Evolutionary conservation across 306 rosid genomes (phyloP).

Genomic region (Alnus rubra): DNA sequence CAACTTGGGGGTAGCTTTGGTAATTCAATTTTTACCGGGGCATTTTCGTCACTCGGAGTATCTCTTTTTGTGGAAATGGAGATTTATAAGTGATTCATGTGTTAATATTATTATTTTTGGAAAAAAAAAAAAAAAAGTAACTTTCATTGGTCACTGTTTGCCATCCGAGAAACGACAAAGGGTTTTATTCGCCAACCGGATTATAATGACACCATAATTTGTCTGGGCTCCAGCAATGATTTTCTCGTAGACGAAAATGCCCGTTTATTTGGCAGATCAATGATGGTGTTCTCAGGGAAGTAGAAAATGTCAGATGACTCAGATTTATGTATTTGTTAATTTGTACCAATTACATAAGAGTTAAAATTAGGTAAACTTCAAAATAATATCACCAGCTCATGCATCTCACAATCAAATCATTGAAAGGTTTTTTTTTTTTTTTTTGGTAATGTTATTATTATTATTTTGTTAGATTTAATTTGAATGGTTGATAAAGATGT

Average conservation of each 20-base stretch:
- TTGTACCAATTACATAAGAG: neutral
- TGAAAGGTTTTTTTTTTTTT: neutral
- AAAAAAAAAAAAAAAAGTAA: slow-evolving; percentile 7
- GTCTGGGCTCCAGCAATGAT: slow-evolving; percentile 35
- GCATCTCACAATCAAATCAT: neutral
- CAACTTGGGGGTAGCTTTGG: neutral
- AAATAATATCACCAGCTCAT: neutral
- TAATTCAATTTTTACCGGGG: neutral
- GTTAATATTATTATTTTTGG: neutral
- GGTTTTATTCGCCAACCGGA: slow-evolving; percentile 58
- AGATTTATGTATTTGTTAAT: neutral
- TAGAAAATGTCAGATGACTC: neutral
- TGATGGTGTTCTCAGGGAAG: neutral
- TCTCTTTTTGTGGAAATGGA: neutral
- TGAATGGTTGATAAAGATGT: neutral
- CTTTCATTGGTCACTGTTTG: slow-evolving; percentile 47
- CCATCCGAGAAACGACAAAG: slow-evolving; percentile 55
- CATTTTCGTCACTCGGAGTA: slow-evolving; percentile 9
- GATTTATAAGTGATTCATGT: neutral
- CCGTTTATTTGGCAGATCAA: neutral
- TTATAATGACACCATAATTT: slow-evolving; percentile 51
- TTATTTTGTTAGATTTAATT: no score
- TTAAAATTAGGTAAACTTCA: neutral
- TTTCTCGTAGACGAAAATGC: slow-evolving; percentile 10
- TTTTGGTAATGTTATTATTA: neutral